phyloP scores from a whole-genome alignment of 1,284 basidiomycete genomes.

The Rhodotorula sp. region DNA sequence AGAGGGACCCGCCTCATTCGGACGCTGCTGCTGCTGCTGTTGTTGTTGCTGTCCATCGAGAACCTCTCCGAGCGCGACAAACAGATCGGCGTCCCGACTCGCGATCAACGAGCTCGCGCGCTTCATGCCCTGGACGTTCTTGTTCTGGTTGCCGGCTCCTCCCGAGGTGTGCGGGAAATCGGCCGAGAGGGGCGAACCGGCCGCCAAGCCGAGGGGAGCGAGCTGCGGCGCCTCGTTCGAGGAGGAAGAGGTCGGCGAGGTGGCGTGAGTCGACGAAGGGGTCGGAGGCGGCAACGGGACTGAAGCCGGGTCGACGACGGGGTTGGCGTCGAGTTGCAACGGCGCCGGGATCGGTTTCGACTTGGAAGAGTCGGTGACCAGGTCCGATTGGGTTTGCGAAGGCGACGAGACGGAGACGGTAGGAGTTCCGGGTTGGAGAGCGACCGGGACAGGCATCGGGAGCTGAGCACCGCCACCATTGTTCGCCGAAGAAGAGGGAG shows the following conservation, averaged over 20 bases:
- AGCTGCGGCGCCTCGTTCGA: slow-evolving; percentile 23
- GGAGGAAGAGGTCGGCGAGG: neutral
- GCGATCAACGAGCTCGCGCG: slow-evolving; percentile 39
- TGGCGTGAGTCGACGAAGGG: neutral
- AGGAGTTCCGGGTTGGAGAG: slow-evolving; percentile 7
- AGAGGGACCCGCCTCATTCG: neutral
- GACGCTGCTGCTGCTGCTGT: neutral
- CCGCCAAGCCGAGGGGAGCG: slow-evolving; percentile 15
- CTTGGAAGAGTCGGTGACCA: neutral
- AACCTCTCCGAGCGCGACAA: slow-evolving; percentile 42
- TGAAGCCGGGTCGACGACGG: slow-evolving; percentile 17
- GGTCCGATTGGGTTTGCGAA: neutral
- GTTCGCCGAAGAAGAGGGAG: neutral
- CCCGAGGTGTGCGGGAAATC: slow-evolving; percentile 13
- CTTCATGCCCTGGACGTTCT: slow-evolving; percentile 27
- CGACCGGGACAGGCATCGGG: slow-evolving; percentile 2
- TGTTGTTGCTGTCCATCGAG: slow-evolving; percentile 7
- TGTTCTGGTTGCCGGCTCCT: neutral
- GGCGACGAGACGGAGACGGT: neutral
- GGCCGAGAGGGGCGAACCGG: slow-evolving; percentile 28
- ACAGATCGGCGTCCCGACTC: slow-evolving; percentile 42
- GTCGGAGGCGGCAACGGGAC: slow-evolving; percentile 28
- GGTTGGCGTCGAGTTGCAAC: neutral
- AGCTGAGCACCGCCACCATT: neutral
- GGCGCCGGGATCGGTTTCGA: neutral